phyloP scores from a whole-genome alignment of 495 filamentous ascomycete genomes.

The Amphirosellinia nigrospora region DNA sequence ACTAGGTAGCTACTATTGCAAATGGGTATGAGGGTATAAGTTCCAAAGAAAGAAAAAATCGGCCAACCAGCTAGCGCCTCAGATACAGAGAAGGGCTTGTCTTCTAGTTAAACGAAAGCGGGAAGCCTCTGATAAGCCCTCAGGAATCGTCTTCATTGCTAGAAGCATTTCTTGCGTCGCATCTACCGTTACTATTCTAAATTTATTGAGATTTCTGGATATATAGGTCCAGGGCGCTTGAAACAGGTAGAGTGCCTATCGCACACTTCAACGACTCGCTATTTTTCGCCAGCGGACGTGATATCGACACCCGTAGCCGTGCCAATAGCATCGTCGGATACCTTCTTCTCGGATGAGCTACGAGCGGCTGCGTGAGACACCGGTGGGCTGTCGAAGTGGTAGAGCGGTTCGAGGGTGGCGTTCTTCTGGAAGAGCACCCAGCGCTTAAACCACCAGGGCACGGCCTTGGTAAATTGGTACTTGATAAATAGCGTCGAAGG shows the following conservation, averaged over 20 bases:
- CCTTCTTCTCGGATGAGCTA: slow-evolving; percentile 13
- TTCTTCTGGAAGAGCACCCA: slow-evolving; percentile 54
- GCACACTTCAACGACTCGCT: not conserved
- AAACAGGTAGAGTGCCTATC: not conserved
- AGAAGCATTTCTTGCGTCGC: not conserved
- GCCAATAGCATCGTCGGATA: not conserved
- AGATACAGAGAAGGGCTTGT: not conserved
- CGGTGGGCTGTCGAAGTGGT: slow-evolving; percentile 40
- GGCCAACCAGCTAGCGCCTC: not conserved
- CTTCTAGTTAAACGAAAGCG: not conserved
- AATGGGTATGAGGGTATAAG: slow-evolving; percentile 20
- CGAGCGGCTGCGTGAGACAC: not conserved
- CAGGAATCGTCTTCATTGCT: not conserved
- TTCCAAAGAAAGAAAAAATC: not conserved
- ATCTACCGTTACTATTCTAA: not conserved
- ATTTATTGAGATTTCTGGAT: not conserved
- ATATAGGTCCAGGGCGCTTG: not conserved
- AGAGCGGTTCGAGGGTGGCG: slow-evolving; percentile 49
- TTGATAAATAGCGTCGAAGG: slow-evolving; percentile 55
- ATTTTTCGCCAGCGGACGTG: not conserved
- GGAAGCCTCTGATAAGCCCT: not conserved
- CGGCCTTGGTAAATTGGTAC: slow-evolving; percentile 52
- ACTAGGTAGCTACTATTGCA: not conserved
- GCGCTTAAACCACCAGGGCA: slow-evolving; percentile 62
- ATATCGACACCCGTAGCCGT: slow-evolving; percentile 14